These are phyloP conservation scores for Epichloe coenophiala DNA, from an alignment of 2,329 filamentous ascomycete species.

Conservation along the genomic window DNA sequence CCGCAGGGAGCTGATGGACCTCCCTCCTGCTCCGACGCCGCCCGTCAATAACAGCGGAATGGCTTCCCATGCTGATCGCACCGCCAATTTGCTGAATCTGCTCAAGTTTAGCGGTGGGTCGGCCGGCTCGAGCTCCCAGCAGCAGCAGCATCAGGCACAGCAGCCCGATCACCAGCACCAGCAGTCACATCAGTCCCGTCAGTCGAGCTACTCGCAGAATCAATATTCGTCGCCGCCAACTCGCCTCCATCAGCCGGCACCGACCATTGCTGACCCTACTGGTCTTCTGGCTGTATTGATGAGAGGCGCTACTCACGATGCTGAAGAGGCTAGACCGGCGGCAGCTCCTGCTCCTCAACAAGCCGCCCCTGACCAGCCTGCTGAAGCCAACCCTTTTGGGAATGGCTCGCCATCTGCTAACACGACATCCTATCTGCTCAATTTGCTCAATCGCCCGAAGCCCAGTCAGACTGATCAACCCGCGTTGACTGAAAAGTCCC, in stretches of 20 bases:
- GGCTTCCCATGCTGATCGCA: conserved; percentile 31
- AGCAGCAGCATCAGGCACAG: conserved; percentile 13
- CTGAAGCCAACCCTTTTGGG: conserved; percentile 25
- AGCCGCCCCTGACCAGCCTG: conserved; percentile 10
- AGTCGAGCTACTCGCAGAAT: conserved; percentile 10
- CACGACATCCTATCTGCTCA: conserved; percentile 75
- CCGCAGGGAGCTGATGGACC: conserved; percentile 22
- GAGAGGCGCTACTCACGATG: conserved; percentile 36
- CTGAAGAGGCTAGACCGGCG: conserved; percentile 24
- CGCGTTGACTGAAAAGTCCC: conserved; percentile 27
- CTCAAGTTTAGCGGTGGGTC: conserved; percentile 43
- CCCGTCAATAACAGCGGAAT: conserved; percentile 26
- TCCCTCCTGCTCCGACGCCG: conserved; percentile 39
- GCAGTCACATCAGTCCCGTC: conserved; percentile 9
- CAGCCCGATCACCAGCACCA: conserved; percentile 16
- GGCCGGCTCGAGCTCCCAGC: conserved; percentile 16
- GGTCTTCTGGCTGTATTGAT: conserved; percentile 48
- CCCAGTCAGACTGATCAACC: conserved; percentile 43
- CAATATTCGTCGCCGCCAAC: conserved; percentile 17
- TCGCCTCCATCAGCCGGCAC: conserved; percentile 43
- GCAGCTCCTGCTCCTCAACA: conserved; percentile 10
- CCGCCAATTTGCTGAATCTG: conserved; percentile 43
- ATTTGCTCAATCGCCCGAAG: conserved; percentile 70
- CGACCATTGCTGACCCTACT: conserved; percentile 40
- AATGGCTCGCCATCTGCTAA: conserved; percentile 45